Evolutionary conservation across 2,329 filamentous ascomycete species (phyloP), one percentile per base, ranked within the genome.

Genomic region (Cordyceps javanica): DNA sequence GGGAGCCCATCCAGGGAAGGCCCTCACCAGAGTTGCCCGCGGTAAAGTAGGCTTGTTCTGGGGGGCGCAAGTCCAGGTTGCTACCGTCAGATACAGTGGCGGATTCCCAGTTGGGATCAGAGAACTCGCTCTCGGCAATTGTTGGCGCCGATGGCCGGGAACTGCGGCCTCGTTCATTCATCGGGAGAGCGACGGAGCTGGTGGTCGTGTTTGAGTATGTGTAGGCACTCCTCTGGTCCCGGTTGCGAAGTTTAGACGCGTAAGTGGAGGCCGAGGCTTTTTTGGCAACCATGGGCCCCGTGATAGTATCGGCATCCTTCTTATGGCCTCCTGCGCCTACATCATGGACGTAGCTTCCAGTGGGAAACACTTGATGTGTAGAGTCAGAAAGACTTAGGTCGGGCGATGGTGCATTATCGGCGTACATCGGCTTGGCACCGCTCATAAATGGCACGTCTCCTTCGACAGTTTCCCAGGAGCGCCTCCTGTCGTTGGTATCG

Each of bases 151-250:
- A 16, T 39, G 42, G 25, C 57, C 60, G 21, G 46, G n/a, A 13
- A 44, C 46, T 55, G 11, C 45, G 36, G 30, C 46, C 36, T 10
- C 48, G 46, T 42, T 56, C 54, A 19, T 58, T 56, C 13, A 45
- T 45, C 19, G 69, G 68, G 21, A 74, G 65, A 1, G 66, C 71
- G 8, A 67, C 65, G 5, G 72, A 73, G 59, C 71, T 73, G 6
- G 67, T 66, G 16, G 68, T 71, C 3, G 64, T 66, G 10, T 64
- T 67, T 0, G 71, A 72, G 25, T 65, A 66, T 6, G 63, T 58
- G 6, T 60, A 68, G 8, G 63, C 61, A 34, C 64, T 64, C 19
- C 63, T 60, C 3, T 63, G 56, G 3, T 60, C 57, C 36, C 60
- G 60, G 21, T 58, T 61, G 46, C 62, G 59, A 3, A 32, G 36